Evolutionary conservation across 148 eudicot species (phyloP).

Genomic region (Talinum fruticosum): DNA sequence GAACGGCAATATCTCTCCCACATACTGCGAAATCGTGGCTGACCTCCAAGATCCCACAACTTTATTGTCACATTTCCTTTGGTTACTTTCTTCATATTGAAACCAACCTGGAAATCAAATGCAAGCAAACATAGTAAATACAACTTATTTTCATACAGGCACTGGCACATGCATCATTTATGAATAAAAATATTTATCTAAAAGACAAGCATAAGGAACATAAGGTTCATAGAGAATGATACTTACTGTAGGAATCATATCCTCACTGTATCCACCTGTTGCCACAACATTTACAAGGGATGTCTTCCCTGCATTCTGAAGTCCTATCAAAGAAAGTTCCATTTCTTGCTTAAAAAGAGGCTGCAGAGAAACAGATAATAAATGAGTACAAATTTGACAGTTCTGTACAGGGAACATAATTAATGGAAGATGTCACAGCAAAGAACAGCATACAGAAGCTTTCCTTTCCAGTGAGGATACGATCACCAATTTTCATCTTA

Average conservation of each 20-base stretch:
- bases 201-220: not conserved
- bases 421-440: not conserved
- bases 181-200: not conserved
- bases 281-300: slow-evolving; percentile 96
- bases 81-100: slow-evolving; percentile 94
- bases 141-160: not conserved
- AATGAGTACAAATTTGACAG: slow-evolving; percentile 12
- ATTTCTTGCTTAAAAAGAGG: slow-evolving; percentile 99
- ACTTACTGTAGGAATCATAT: slow-evolving; percentile 96
- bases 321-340: slow-evolving; percentile 97
- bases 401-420: not conserved
- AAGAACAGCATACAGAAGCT: not conserved
- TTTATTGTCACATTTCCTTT: slow-evolving; percentile 97
- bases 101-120: slow-evolving; percentile 67
- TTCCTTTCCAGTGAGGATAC: too few species aligned
- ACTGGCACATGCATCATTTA: not conserved
- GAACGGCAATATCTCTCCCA: slow-evolving; percentile 99
- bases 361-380: slow-evolving; percentile 36
- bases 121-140: not conserved
- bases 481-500: not conserved
- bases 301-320: slow-evolving; percentile 97
- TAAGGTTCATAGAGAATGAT: slow-evolving; percentile 11
- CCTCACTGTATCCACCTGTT: slow-evolving; percentile 98
- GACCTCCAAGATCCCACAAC: slow-evolving; percentile 99
- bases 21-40: slow-evolving; percentile 98